phyloP scores from a whole-genome alignment of 805 yeast species.

The Lachancea waltii region DNA sequence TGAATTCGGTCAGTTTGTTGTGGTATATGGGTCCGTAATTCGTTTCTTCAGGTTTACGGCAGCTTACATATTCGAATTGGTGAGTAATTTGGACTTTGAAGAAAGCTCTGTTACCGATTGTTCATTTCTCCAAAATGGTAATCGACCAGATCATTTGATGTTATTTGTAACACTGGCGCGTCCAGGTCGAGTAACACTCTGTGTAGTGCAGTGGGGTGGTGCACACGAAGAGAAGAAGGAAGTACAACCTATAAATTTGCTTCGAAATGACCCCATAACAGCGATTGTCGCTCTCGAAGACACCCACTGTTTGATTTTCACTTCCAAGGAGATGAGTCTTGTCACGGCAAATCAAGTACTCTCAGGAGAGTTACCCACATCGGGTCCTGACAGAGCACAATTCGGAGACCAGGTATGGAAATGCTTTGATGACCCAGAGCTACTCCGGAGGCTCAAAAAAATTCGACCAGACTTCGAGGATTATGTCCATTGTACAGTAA shows the following conservation, averaged over 20 bases:
- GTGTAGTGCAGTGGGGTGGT: conserved; percentile 26
- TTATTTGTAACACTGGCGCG: conserved; percentile 19
- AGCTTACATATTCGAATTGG: conserved; percentile 15
- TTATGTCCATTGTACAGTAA: conserved; percentile 17
- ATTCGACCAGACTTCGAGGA: conserved; percentile 8
- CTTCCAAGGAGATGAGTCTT: conserved; percentile 11
- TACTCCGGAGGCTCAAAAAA: conserved; percentile 16
- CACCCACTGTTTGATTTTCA: conserved; percentile 15
- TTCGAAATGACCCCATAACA: conserved; percentile 14
- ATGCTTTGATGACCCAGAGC: conserved; percentile 17
- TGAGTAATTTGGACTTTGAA: conserved; percentile 20
- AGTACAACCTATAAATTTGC: conserved; percentile 25
- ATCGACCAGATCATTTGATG: conserved; percentile 11
- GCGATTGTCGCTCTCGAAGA: conserved; percentile 18
- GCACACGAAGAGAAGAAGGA: conserved; percentile 14
- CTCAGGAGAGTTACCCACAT: conserved; percentile 25
- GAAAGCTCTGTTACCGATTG: conserved; percentile 15
- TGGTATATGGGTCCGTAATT: conserved; percentile 10
- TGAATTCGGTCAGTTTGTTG: conserved; percentile 1
- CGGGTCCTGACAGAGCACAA: conserved; percentile 6
- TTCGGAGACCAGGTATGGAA: conserved; percentile 8
- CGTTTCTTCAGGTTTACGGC: conserved; percentile 20
- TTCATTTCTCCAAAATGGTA: conserved; percentile 16
- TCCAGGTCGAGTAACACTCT: conserved; percentile 18
- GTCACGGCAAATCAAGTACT: conserved; percentile 27